Evolutionary conservation across 148 eudicot genomes (phyloP), one percentile per base, ranked within the genome.

Genomic region (Spergularia bocconei): DNA sequence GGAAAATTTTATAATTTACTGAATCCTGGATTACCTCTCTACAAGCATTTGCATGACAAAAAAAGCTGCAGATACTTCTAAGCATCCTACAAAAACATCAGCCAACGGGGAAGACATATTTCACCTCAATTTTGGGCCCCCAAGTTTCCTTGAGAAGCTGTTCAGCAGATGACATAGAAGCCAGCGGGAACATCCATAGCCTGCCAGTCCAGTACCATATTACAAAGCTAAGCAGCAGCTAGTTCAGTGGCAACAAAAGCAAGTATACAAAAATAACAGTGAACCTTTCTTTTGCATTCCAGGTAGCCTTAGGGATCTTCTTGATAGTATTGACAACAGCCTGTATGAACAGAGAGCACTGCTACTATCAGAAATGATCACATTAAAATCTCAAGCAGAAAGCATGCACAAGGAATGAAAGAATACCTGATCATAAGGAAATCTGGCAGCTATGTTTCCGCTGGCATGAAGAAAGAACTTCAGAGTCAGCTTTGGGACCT

Each of bases 251-350:
- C 19, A 51, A 72, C 44, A 62, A 23, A 2, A 75, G 38, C 23
- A 63, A 1, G 13, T 29, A 59, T 53, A 55, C 29, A 65, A 51
- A 55, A 52, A 52, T 65, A 21, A 61, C 44, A 72, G 64, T 64
- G 68, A 69, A 94, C 98, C 96, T 95, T 83, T 95, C 99, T 86
- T 85, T 89, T 63, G 85, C 86, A 82, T 91, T 86, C 97, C 99
- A 95, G 71, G 82, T 86, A 61, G 99, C 93, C 88, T 87, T 89
- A 16, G 93, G 89, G 77, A 92, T 86, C 73, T 84, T 90, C 78
- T 88, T 97, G 81, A 89, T 76, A 69, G 92, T 88, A 80, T 77
- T 90, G 67, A 95, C 80, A 80, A 92, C 84, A 69, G 50, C 82
- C 98, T 92, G 80, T 56, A 17, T 23, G 21, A 74, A 75, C 62